phyloP scores from a whole-genome alignment of 805 yeast species.

The Saccharomyces paradoxus region DNA sequence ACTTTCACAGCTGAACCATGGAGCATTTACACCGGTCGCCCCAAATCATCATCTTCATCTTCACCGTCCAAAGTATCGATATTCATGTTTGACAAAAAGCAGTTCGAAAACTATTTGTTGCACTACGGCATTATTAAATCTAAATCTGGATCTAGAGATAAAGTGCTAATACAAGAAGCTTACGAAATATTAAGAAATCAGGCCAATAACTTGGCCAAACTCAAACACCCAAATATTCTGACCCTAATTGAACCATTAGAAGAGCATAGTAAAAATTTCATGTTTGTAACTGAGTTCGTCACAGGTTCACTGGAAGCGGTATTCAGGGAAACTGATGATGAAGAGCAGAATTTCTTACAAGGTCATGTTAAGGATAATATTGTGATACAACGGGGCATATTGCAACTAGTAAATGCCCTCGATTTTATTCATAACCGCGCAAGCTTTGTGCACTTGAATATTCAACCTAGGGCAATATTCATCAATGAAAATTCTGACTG shows the following conservation, averaged over 20 bases:
- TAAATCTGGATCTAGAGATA: slow-evolving; percentile 34
- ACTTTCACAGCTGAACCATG: slow-evolving; percentile 72
- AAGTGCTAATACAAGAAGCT: slow-evolving; percentile 47
- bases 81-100: slow-evolving; percentile 77
- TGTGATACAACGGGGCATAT: slow-evolving; percentile 70
- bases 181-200: slow-evolving; percentile 60
- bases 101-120: slow-evolving; percentile 49
- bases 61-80: slow-evolving; percentile 53
- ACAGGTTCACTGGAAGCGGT: slow-evolving; percentile 44
- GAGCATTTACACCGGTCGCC: slow-evolving; percentile 80
- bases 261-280: slow-evolving; percentile 66
- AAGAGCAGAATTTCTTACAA: slow-evolving; percentile 25
- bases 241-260: slow-evolving; percentile 84
- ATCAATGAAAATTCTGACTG: slow-evolving; percentile 85
- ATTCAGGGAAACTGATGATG: slow-evolving; percentile 26
- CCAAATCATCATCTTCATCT: slow-evolving; percentile 42
- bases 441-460: slow-evolving; percentile 62
- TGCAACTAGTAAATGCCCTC: slow-evolving; percentile 69
- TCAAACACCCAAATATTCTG: slow-evolving; percentile 84
- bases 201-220: slow-evolving; percentile 61
- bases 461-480: slow-evolving; percentile 70
- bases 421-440: slow-evolving; percentile 77
- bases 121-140: slow-evolving; percentile 43
- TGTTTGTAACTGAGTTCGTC: slow-evolving; percentile 82
- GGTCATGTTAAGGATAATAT: slow-evolving; percentile 56